These are phyloP conservation scores for Beauveria sp. DNA, from an alignment of 2,329 filamentous ascomycete species.

Conservation along the genomic window DNA sequence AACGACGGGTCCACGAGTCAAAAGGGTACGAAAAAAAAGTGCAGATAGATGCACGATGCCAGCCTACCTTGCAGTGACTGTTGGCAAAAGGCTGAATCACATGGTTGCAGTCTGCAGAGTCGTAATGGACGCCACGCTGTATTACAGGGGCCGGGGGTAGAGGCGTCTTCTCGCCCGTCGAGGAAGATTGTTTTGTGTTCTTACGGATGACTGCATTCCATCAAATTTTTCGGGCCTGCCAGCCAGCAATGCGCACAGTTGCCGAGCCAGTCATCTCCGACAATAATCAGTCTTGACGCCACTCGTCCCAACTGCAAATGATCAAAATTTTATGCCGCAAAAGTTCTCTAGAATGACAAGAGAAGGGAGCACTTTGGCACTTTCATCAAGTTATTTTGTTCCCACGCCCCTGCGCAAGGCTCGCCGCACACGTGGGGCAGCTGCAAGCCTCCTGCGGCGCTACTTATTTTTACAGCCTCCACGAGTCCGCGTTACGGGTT, in stretches of 20 bases:
- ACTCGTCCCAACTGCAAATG: no score
- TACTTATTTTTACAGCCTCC: no score
- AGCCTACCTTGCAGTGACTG: neutral
- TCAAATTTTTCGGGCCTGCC: no score
- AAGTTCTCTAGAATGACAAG: neutral
- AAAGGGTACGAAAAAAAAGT: neutral
- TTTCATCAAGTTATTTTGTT: neutral
- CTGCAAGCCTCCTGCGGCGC: constrained; percentile 1
- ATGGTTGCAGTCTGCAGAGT: neutral
- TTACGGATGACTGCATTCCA: no score
- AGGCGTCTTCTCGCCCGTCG: no score
- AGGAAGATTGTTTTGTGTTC: no score
- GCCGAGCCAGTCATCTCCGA: no score
- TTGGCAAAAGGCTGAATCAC: neutral
- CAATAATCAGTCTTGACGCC: no score
- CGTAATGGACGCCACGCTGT: neutral
- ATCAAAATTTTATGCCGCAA: no score
- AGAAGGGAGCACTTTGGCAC: neutral
- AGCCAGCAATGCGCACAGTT: no score
- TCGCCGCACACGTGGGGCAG: neutral
- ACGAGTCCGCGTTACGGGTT: neutral
- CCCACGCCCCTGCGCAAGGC: neutral
- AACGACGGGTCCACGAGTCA: neutral
- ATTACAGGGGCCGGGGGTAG: neutral
- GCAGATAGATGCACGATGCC: no score